phyloP scores from a whole-genome alignment of 352 stramenopile genomes.

The Pythium dissotocum region DNA sequence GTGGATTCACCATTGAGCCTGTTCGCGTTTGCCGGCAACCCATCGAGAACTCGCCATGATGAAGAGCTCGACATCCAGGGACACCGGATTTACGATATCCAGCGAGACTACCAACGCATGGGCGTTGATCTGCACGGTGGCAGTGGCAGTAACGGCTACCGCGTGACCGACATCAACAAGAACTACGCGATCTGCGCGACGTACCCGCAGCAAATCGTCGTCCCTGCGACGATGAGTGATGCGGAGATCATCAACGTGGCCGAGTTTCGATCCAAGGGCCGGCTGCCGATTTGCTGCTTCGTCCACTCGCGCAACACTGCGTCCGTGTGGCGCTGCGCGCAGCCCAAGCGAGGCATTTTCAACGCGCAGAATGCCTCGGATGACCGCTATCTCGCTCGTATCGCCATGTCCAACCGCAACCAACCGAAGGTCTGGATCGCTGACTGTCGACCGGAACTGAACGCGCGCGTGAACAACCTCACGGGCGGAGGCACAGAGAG shows the following conservation, averaged over 20 bases:
- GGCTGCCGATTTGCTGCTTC: slow-evolving; percentile 83
- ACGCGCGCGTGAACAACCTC: slow-evolving; percentile 88
- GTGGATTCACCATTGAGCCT: slow-evolving; percentile 68
- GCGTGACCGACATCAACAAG: slow-evolving; percentile 66
- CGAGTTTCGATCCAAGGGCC: slow-evolving; percentile 80
- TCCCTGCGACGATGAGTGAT: slow-evolving; percentile 67
- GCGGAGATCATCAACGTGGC: slow-evolving; percentile 63
- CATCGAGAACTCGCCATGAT: slow-evolving; percentile 17
- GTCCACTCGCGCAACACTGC: slow-evolving; percentile 67
- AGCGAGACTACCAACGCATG: slow-evolving; percentile 74
- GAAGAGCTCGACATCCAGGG: slow-evolving; percentile 38
- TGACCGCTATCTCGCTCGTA: slow-evolving; percentile 70
- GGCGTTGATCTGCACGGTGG: slow-evolving; percentile 47
- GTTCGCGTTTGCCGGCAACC: slow-evolving; percentile 53
- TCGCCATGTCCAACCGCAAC: slow-evolving; percentile 47
- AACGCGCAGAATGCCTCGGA: slow-evolving; percentile 72
- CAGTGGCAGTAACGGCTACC: slow-evolving; percentile 32
- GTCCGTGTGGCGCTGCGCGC: slow-evolving; percentile 81
- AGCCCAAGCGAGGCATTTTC: slow-evolving; percentile 85
- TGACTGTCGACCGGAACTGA: slow-evolving; percentile 89
- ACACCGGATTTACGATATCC: slow-evolving; percentile 68
- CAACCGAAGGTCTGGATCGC: slow-evolving; percentile 81
- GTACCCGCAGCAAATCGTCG: slow-evolving; percentile 76
- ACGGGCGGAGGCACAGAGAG: slow-evolving; percentile 91
- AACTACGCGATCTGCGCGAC: slow-evolving; percentile 78